phyloP scores from a whole-genome alignment of 768 basidiomycete genomes.

The Lactarius tabidus region DNA sequence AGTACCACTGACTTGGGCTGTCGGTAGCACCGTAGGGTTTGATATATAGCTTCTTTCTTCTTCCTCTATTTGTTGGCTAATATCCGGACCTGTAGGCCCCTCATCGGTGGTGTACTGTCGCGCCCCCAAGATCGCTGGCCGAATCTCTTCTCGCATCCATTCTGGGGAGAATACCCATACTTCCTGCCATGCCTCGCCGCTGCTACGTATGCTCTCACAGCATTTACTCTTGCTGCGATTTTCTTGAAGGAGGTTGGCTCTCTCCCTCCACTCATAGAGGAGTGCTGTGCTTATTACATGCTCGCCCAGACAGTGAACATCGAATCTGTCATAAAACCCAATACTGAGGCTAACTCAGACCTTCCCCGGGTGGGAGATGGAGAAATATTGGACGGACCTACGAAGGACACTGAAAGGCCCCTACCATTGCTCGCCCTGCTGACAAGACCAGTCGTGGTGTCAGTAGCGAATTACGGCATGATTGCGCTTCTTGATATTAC shows the following conservation, averaged over 20 bases:
- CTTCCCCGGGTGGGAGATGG: not conserved
- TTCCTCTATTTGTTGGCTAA: not conserved
- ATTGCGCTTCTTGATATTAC: conserved; percentile 44
- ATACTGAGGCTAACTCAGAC: not conserved
- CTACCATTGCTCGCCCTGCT: conserved; percentile 36
- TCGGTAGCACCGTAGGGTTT: no score
- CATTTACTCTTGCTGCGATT: not conserved
- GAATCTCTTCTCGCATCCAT: conserved; percentile 20
- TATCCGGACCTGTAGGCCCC: conserved; percentile 19
- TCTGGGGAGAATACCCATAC: conserved; percentile 29
- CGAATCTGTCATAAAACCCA: not conserved
- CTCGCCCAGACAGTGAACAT: conserved; percentile 1
- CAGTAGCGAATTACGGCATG: conserved; percentile 41
- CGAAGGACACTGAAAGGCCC: conserved; percentile 13
- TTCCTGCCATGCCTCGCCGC: conserved; percentile 27
- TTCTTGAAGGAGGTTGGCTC: conserved; percentile 16
- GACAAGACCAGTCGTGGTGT: conserved; percentile 37
- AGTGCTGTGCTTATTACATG: not conserved
- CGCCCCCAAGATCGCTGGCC: conserved; percentile 28
- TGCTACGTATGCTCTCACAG: not conserved
- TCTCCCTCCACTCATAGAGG: no score
- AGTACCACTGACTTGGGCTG: no score
- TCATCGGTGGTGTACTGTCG: conserved; percentile 27
- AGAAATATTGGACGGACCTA: not conserved
- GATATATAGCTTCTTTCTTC: not conserved